Conservation (phyloP, 768 basidiomycete species). For the Harrya chromipes region DNA sequence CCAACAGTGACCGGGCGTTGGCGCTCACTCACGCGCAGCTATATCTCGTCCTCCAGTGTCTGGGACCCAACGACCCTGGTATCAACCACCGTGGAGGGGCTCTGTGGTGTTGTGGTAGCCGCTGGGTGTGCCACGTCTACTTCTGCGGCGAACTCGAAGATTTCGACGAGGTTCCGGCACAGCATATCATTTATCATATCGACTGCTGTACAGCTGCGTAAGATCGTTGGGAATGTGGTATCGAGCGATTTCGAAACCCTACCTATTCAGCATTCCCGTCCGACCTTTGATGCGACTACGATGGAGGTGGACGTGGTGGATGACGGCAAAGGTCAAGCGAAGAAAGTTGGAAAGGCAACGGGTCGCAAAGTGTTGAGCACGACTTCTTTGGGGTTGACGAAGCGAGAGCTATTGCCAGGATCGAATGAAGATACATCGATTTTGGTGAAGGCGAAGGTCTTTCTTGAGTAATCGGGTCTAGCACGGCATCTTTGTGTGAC, state of each 20-base stretch:
- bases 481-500: too few relatives aligned
- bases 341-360: too few relatives aligned
- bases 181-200: not conserved
- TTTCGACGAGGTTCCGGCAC: not conserved
- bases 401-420: too few relatives aligned
- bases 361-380: too few relatives aligned
- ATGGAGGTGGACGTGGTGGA: too few relatives aligned
- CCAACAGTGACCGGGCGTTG: constrained; percentile 5
- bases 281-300: too few relatives aligned
- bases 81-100: not conserved
- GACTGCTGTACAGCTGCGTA: not conserved
- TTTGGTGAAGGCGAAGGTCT: too few relatives aligned
- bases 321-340: too few relatives aligned
- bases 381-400: too few relatives aligned
- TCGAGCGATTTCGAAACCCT: constrained; percentile 9
- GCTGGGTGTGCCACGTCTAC: not conserved
- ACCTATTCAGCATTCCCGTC: too few relatives aligned
- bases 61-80: not conserved
- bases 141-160: not conserved
- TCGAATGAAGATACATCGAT: too few relatives aligned
- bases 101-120: not conserved
- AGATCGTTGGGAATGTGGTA: constrained; percentile 6
- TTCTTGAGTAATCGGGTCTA: too few relatives aligned
- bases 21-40: constrained; percentile 3
- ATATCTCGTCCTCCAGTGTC: not conserved